These are phyloP conservation scores for Xylaria bambusicola DNA, from an alignment of 495 filamentous ascomycete species.

Conservation along the genomic window DNA sequence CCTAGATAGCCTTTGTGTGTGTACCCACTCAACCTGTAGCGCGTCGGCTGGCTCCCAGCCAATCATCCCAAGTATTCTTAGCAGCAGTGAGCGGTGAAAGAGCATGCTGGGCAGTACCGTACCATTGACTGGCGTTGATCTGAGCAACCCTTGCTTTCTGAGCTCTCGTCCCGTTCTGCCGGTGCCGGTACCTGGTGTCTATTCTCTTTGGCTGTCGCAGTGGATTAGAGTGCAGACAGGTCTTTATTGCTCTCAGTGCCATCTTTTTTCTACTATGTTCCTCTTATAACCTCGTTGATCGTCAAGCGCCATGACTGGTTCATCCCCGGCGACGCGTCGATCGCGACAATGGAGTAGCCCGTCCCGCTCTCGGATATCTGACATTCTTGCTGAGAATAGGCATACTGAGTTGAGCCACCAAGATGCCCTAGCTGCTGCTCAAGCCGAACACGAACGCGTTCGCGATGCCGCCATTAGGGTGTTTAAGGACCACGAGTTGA, in stretches of 20 bases:
- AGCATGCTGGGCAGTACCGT: too few species aligned
- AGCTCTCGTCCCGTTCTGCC: neutral
- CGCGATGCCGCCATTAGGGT: constrained; percentile 59
- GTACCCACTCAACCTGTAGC: neutral
- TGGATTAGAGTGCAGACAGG: neutral
- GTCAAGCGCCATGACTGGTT: constrained; percentile 37
- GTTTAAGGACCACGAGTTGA: constrained; percentile 45
- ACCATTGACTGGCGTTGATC: too few species aligned
- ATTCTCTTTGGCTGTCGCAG: neutral
- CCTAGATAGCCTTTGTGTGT: neutral
- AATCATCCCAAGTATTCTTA: neutral
- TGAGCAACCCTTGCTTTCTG: neutral
- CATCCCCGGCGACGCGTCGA: constrained; percentile 37
- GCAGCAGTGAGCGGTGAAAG: too few species aligned
- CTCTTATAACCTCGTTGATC: constrained; percentile 6
- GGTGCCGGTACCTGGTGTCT: neutral
- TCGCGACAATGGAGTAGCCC: constrained; percentile 41
- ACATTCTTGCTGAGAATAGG: constrained; percentile 40
- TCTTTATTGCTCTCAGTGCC: neutral
- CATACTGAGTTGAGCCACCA: constrained; percentile 55
- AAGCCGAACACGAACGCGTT: constrained; percentile 63
- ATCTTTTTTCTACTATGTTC: constrained; percentile 18
- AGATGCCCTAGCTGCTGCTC: constrained; percentile 63
- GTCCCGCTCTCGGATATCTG: constrained; percentile 35
- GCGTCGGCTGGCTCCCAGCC: neutral